A percentile compares a stretch with the other conserved stretches of the same genome.
phyloP scores from a whole-genome alignment of 306 rosid genomes.

The Sicyos baderoa region DNA sequence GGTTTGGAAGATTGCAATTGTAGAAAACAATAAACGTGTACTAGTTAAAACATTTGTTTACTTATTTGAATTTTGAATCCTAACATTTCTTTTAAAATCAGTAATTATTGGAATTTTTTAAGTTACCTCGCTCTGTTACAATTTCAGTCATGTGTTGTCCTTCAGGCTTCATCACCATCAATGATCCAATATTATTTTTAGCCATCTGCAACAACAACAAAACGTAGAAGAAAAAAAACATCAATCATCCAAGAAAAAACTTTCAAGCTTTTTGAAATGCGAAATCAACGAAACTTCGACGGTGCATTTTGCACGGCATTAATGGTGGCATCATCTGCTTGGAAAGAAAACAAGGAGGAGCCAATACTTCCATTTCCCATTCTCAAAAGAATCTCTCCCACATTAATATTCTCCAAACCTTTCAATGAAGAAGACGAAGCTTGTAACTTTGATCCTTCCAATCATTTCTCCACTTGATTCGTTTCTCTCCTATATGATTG shows the following conservation, averaged over 20 bases:
- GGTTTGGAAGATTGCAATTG: too few species aligned
- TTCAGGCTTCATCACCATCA: conserved; percentile 71
- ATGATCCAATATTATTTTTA: conserved; percentile 55
- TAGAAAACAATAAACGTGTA: too few species aligned
- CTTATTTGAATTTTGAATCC: too few species aligned
- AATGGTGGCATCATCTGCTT: conserved; percentile 43
- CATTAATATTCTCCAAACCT: conserved; percentile 77
- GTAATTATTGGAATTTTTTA: background rate
- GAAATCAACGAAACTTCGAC: background rate
- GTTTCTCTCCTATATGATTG: conserved; percentile 35
- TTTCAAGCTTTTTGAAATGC: too few species aligned
- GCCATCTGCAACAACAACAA: conserved; percentile 57
- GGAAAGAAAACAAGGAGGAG: conserved; percentile 70
- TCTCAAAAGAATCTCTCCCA: conserved; percentile 53
- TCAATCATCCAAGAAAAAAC: background rate
- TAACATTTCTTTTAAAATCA: too few species aligned
- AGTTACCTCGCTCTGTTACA: conserved; percentile 79
- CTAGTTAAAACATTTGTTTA: too few species aligned
- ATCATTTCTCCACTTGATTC: conserved; percentile 24
- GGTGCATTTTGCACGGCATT: conserved; percentile 54
- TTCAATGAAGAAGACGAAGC: conserved; percentile 36
- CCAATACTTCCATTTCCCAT: conserved; percentile 52
- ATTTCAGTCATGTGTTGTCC: conserved; percentile 62
- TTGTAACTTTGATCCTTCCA: conserved; percentile 29
- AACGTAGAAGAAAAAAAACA: too few species aligned